Evolutionary conservation across 208 protist genomes (phyloP), one percentile per base, ranked within the genome.

Genomic region (Angomonas ambiguus): DNA sequence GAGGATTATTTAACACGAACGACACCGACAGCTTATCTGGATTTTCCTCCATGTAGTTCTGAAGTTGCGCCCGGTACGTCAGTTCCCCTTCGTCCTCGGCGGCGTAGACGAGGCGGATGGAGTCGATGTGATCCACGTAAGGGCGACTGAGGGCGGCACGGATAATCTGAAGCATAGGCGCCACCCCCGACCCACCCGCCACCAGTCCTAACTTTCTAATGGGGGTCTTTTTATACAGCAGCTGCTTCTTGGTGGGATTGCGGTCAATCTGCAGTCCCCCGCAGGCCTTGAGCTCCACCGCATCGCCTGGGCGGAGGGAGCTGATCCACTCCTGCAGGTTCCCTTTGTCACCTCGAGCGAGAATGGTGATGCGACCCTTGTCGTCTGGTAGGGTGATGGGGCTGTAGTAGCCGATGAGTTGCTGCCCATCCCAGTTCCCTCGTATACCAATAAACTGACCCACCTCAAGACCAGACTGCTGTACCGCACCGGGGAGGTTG

Each of bases 111-210:
- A 91, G 76, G 38, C 78, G 69, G 53, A 88, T 68, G 64, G 72
- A 83, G 31, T 80, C 72, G 8, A 88, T 67, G 35, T 35, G 67
- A 71, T 88, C 73, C 28, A 83, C 65, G 61, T 81, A 83, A 13
- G 79, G 79, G 65, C 77, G 77, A 72, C 91, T 91, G 49, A 93
- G 48, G 25, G 90, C 87, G 10, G 90, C 91, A 33, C 75, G 76
- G 41, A 97, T 85, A 28, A 98, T 80, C 83, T 98, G 95, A 63
- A 96, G 69, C 87, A 96, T 94, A 8, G 95, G 95, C 8, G 92
- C 95, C 68, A 97, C 93, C 62, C 95, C 89, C 1, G 87, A 89
- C 35, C 92, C 86, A 51, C 87, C 90, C 2, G 86, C 84, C 25
- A 95, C 74, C 68, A 95, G 77, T 8, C 78, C 76, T 22, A 83